A percentile compares a stretch with the other conserved stretches of the same genome.
These are phyloP conservation scores for Cordyceps tenuipes DNA, from an alignment of 2,329 filamentous ascomycete species.

Conservation along the genomic window DNA sequence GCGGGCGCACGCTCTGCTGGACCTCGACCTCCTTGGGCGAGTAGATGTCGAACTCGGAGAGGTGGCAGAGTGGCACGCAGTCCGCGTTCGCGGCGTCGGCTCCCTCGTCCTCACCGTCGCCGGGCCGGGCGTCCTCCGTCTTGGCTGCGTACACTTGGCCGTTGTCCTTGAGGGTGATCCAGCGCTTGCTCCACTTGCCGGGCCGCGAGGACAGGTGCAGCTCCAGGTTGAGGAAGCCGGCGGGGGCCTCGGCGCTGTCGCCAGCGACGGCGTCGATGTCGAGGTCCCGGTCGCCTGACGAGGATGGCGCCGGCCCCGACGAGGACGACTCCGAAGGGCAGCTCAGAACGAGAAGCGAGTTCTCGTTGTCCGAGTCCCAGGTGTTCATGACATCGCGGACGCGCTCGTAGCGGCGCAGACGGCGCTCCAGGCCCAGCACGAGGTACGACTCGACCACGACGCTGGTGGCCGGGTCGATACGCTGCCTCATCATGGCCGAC, in stretches of 20 bases:
- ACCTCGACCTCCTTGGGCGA: constrained; percentile 60
- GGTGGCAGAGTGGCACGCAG: constrained; percentile 62
- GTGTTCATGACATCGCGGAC: constrained; percentile 86
- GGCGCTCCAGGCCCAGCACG: constrained; percentile 69
- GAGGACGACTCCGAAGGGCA: constrained; percentile 38
- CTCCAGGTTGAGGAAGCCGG: constrained; percentile 54
- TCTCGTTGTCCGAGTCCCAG: constrained; percentile 77
- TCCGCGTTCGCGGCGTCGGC: constrained; percentile 24
- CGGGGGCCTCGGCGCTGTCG: constrained; percentile 47
- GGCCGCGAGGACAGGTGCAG: constrained; percentile 75
- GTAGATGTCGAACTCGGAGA: constrained; percentile 92
- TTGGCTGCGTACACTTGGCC: constrained; percentile 69
- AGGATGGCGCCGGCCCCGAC: no score
- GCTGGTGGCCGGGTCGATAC: constrained; percentile 55
- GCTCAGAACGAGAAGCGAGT: constrained; percentile 60
- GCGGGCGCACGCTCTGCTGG: constrained; percentile 66
- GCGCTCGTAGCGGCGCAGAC: constrained; percentile 76
- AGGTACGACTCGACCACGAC: constrained; percentile 72
- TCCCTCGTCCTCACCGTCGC: constrained; percentile 44
- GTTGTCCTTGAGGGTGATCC: constrained; percentile 61
- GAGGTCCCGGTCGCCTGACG: constrained; percentile 50
- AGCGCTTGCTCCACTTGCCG: constrained; percentile 84
- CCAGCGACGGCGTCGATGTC: constrained; percentile 58
- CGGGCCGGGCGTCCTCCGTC: constrained; percentile 49
- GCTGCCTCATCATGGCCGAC: constrained; percentile 52